Percentiles rank a stretch among this genome's conserved stretches.
phyloP scores from a whole-genome alignment of 2,329 filamentous ascomycete species.

The Chaetomium sp. region DNA sequence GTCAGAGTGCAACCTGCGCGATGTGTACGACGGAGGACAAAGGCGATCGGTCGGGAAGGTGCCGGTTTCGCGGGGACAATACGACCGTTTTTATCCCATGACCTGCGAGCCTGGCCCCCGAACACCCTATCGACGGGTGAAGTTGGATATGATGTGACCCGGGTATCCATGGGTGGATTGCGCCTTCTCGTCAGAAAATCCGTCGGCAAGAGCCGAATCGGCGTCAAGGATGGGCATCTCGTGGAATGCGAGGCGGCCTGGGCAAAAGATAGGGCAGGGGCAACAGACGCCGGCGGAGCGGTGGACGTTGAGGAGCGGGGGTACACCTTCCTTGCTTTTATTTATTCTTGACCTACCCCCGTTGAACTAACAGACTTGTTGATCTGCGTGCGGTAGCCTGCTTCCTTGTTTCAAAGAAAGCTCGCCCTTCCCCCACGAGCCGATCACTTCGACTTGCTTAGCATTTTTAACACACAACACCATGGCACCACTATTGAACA shows the following conservation, averaged over 20 bases:
- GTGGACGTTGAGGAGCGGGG: too few relatives aligned
- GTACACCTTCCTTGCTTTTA: too few relatives aligned
- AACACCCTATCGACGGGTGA: constrained; percentile 10
- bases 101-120: not conserved
- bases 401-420: too few relatives aligned
- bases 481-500: too few relatives aligned
- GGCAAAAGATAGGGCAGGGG: not conserved
- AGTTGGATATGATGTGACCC: constrained; percentile 15
- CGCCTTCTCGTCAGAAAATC: constrained; percentile 4
- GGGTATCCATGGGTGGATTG: constrained; percentile 15
- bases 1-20: constrained; percentile 1
- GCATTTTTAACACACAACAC: too few relatives aligned
- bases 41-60: not conserved
- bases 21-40: constrained; percentile 1
- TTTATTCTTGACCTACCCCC: too few relatives aligned
- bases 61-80: not conserved
- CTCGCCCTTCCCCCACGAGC: too few relatives aligned
- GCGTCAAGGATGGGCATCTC: too few relatives aligned
- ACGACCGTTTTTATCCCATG: not conserved
- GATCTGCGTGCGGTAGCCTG: too few relatives aligned
- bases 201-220: not conserved
- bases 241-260: too few relatives aligned
- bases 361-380: too few relatives aligned
- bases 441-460: too few relatives aligned
- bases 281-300: not conserved